These are phyloP conservation scores for Cryphonectria naterciae DNA, from an alignment of 2,329 filamentous ascomycete genomes.

Conservation along the genomic window DNA sequence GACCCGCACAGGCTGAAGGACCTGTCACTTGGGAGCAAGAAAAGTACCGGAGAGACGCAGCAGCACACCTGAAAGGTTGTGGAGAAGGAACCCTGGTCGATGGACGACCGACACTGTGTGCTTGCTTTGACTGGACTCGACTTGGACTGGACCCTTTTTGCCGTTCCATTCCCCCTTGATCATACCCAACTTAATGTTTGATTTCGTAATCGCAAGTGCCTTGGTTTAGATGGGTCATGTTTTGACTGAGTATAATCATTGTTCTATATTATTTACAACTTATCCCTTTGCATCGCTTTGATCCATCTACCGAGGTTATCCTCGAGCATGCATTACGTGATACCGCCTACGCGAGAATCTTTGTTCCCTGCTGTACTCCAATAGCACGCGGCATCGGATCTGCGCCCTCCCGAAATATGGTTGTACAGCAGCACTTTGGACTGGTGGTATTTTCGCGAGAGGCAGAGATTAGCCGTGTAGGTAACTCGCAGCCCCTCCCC, in stretches of 20 bases:
- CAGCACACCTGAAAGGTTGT: neutral
- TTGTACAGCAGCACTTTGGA: neutral
- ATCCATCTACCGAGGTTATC: neutral
- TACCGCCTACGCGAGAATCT: neutral
- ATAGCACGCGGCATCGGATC: neutral
- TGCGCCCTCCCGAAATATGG: neutral
- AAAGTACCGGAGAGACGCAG: neutral
- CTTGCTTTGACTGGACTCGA: neutral
- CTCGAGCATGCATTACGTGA: neutral
- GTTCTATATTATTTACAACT: neutral
- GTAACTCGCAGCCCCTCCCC: neutral
- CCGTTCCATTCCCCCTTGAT: neutral
- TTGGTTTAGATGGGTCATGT: neutral
- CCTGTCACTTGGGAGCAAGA: conserved; percentile 14
- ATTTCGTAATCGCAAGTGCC: neutral
- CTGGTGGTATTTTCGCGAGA: neutral
- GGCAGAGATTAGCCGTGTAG: neutral
- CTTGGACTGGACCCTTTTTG: neutral
- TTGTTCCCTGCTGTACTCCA: too few species aligned
- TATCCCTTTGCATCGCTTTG: neutral
- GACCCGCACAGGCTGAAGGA: conserved; percentile 52
- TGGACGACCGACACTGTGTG: neutral
- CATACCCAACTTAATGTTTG: conserved; percentile 23
- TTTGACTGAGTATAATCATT: neutral
- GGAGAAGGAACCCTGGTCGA: neutral